phyloP scores from a whole-genome alignment of 2,329 filamentous ascomycete species.

The Botrytis sinoallii region DNA sequence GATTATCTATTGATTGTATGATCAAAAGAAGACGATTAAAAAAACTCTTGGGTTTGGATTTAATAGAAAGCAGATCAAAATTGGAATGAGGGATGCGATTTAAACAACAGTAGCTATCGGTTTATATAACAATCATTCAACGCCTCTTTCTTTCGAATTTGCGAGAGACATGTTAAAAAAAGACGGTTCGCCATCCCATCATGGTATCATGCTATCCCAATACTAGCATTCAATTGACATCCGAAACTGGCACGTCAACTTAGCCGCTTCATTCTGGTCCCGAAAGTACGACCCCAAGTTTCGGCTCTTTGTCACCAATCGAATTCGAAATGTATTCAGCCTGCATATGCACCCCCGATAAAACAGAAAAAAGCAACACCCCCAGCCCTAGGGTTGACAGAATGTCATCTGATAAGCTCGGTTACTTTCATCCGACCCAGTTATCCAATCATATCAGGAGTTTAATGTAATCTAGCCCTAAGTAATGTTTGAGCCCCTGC shows the following conservation, averaged over 20 bases:
- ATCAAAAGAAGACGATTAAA: neutral
- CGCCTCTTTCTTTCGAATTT: neutral
- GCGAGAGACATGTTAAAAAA: neutral
- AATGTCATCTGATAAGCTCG: constrained; percentile 9
- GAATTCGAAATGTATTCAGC: neutral
- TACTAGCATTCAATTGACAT: neutral
- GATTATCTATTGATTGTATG: neutral
- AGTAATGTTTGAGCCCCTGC: neutral
- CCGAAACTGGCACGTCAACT: neutral
- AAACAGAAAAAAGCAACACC: neutral
- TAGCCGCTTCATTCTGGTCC: constrained; percentile 1
- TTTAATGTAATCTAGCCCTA: neutral
- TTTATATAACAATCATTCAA: constrained; percentile 3
- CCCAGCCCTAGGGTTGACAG: neutral
- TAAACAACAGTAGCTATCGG: neutral
- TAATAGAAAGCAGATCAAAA: neutral
- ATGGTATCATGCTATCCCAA: neutral
- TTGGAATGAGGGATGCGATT: neutral
- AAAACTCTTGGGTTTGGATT: neutral
- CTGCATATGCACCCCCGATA: neutral
- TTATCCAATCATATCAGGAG: neutral
- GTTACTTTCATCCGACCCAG: neutral
- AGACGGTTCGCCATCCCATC: neutral
- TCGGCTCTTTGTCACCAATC: neutral
- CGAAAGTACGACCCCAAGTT: constrained; percentile 6